Evolutionary conservation across 208 protist genomes (phyloP), one percentile per base, ranked within the genome.

Genomic region (Wallacemonas sp.): DNA sequence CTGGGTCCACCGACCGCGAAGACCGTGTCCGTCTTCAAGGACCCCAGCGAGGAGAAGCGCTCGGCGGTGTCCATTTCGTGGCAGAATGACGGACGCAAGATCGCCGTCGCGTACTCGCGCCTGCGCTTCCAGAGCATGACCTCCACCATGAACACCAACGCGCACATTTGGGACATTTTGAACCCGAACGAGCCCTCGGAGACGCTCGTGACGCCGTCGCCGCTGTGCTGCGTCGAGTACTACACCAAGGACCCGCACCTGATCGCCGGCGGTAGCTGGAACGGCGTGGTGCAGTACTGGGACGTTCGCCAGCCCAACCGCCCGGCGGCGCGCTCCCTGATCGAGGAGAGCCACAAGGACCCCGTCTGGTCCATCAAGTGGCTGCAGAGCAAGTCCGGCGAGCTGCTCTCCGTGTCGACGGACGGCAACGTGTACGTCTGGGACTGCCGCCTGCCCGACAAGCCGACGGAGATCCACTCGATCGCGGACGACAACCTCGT

Each of bases 331-430:
- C 89, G 72, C 26, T 98, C 94, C 1, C 81, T 90, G 50, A 96
- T 99, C 36, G 97, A 99, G 83, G 82, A 97, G 61, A 97, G 87
- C 44, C 98, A 99, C 81, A 97, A 97, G 68, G 98, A 99, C 80
- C 97, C 98, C 2, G 95, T 99, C 36, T 99, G 98, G 89, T 82
- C 96, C 4, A 65, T 98, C 25, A 90, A 94, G 70, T 99, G 97
- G 96, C 72, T 99, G 62, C 91, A 98, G 79, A 97, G 89, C 75
- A 98, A 99, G 71, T 98, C 95, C 2, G 97, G 93, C 38, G 96
- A 99, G 76, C 82, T 97, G 32, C 81, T 98, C 10, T 96, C 95
- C 32, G 87, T 97, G 10, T 98, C 96, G 1, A 99, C 97, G 1
- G 97, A 99, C 67, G 97, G 97, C 54, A 88, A 97, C 70, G 95